Evolutionary conservation across 768 basidiomycete species (phyloP).

Genomic region (Lactifluus piperatus): DNA sequence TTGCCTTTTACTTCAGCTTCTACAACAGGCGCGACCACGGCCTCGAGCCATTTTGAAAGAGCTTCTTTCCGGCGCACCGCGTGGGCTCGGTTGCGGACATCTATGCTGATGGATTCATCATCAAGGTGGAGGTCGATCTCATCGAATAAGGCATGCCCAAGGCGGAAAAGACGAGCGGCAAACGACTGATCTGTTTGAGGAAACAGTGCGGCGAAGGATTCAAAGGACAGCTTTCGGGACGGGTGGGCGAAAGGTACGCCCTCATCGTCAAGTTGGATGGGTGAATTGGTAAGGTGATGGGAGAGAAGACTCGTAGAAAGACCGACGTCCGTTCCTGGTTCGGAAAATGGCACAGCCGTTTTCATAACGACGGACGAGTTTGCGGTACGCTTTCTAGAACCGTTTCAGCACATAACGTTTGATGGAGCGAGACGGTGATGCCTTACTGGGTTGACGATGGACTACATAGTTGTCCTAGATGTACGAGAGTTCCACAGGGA

Average conservation of each 20-base stretch:
- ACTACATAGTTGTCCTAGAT: constrained; percentile 65
- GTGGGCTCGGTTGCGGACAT: constrained; percentile 51
- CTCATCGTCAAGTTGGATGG: constrained; percentile 60
- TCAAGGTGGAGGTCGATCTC: constrained; percentile 59
- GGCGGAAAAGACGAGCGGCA: constrained; percentile 78
- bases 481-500: constrained; percentile 63
- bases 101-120: constrained; percentile 41
- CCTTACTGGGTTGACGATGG: constrained; percentile 46
- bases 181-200: constrained; percentile 59
- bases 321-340: constrained; percentile 27
- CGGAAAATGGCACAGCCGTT: constrained; percentile 38
- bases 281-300: constrained; percentile 67
- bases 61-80: constrained; percentile 68
- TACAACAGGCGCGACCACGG: constrained; percentile 57
- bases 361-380: constrained; percentile 53
- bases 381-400: constrained; percentile 42
- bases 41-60: constrained; percentile 79
- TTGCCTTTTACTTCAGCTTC: constrained; percentile 60
- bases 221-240: constrained; percentile 57
- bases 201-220: constrained; percentile 67
- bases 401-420: background rate
- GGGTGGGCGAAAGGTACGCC: constrained; percentile 64
- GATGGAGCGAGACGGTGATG: background rate
- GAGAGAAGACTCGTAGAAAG: constrained; percentile 58
- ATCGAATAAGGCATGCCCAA: constrained; percentile 86